Conservation (phyloP, 208 protist genomes). For the Endotrypanum monterogeii region DNA sequence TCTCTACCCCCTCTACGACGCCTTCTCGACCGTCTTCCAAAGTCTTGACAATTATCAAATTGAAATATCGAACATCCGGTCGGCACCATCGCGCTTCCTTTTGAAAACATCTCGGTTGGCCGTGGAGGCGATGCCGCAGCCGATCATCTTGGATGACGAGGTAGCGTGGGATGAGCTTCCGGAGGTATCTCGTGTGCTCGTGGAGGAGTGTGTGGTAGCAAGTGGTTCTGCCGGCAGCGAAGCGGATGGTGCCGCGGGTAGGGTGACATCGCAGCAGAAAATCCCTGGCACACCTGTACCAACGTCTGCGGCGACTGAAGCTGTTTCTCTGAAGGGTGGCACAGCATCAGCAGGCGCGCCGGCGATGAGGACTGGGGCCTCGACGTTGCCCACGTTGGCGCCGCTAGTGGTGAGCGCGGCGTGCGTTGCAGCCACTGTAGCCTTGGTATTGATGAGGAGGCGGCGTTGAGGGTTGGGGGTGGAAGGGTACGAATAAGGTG, state of each 20-base stretch:
- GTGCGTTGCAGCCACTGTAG: conserved; percentile 31
- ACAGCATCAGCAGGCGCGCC: background rate
- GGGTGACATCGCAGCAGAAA: background rate
- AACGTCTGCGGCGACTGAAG: background rate
- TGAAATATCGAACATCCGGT: conserved; percentile 67
- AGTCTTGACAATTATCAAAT: conserved; percentile 86
- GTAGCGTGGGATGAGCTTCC: conserved; percentile 76
- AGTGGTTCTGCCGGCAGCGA: background rate
- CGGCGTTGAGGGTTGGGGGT: conserved; percentile 12
- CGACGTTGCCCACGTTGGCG: conserved; percentile 30
- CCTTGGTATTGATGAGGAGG: conserved; percentile 29
- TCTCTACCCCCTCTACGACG: conserved; percentile 79
- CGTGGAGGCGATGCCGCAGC: conserved; percentile 71
- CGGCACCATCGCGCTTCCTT: conserved; percentile 65
- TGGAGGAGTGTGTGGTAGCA: conserved; percentile 15
- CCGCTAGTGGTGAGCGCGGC: conserved; percentile 32
- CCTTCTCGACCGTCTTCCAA: conserved; percentile 77
- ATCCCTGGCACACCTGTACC: background rate
- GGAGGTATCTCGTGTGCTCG: conserved; percentile 48
- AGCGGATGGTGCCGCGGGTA: background rate
- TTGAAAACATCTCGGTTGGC: conserved; percentile 70
- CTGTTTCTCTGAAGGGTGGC: background rate
- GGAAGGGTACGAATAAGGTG: background rate
- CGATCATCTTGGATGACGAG: conserved; percentile 78
- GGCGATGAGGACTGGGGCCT: background rate